Conservation (phyloP, 176 grass and related monocot species). For the Miscanthus lutarioriparius region DNA sequence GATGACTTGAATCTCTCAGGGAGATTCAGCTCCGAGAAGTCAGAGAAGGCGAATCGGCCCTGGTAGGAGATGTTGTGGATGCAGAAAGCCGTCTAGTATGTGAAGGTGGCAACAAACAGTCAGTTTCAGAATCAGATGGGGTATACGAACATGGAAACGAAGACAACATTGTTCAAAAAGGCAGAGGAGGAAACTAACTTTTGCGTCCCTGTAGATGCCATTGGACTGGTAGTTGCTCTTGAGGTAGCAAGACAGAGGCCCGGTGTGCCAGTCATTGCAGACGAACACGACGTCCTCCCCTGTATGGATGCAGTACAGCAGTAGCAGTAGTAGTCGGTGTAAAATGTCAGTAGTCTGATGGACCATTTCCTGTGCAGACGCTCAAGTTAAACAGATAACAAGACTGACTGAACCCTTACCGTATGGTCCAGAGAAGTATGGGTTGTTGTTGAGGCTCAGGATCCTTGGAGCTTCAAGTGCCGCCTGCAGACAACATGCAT, state of each 20-base stretch:
- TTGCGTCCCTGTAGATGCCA: constrained; percentile 79
- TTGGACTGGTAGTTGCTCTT: constrained; percentile 74
- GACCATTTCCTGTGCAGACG: not conserved
- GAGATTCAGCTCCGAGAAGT: constrained; percentile 68
- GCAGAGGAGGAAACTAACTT: constrained; percentile 32
- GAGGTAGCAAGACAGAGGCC: constrained; percentile 68
- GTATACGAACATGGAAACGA: too few species aligned
- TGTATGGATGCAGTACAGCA: too few species aligned
- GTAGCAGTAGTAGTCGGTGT: not conserved
- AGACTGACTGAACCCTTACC: constrained; percentile 36
- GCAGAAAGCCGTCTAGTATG: constrained; percentile 77
- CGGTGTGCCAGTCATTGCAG: constrained; percentile 98
- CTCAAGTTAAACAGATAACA: not conserved
- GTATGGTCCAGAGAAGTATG: constrained; percentile 65
- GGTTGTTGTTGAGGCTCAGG: constrained; percentile 71
- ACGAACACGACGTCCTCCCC: constrained; percentile 89
- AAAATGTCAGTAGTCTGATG: not conserved
- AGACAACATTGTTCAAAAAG: not conserved
- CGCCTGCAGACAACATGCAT: constrained; percentile 50
- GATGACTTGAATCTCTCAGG: constrained; percentile 75
- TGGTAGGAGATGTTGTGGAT: constrained; percentile 99
- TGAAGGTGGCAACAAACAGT: not conserved
- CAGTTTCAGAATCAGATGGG: constrained; percentile 18
- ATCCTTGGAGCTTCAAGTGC: constrained; percentile 84
- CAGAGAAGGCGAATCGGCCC: constrained; percentile 60